A percentile compares a stretch with the other conserved stretches of the same genome.
Evolutionary conservation across 1,139 yeast species (phyloP).

Genomic region (Saccharomyces hybrid): DNA sequence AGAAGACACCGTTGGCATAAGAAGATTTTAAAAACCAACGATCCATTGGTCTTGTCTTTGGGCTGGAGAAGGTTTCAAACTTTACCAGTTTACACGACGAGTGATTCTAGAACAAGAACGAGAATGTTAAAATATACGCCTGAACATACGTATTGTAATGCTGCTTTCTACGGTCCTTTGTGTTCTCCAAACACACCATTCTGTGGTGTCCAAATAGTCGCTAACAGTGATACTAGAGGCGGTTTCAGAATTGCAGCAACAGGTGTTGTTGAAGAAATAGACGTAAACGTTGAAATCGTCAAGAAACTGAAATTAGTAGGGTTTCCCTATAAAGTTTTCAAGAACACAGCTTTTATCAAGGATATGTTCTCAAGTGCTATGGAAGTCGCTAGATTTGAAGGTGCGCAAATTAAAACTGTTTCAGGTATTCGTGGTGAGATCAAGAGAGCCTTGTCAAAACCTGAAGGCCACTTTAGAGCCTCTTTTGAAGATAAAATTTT

Average conservation of each 20-base stretch:
- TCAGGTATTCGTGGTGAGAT: conserved; percentile 97
- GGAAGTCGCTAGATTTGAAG: conserved; percentile 97
- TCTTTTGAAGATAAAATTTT: conserved; percentile 92
- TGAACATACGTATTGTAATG: conserved; percentile 94
- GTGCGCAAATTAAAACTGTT: conserved; percentile 92
- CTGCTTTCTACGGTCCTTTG: conserved; percentile 92
- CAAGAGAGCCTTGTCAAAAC: conserved; percentile 85
- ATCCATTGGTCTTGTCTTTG: conserved; percentile 83
- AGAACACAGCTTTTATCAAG: conserved; percentile 92
- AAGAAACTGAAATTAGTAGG: conserved; percentile 94
- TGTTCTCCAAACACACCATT: conserved; percentile 97
- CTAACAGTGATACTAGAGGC: conserved; percentile 75
- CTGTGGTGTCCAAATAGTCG: conserved; percentile 88
- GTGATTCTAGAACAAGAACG: conserved; percentile 94
- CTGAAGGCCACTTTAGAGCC: conserved; percentile 98
- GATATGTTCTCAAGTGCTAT: conserved; percentile 90
- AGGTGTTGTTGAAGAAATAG: conserved; percentile 90
- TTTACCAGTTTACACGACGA: conserved; percentile 87
- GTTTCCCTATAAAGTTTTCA: conserved; percentile 84
- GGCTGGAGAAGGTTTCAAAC: conserved; percentile 99
- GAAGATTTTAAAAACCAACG: conserved; percentile 88
- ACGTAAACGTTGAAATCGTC: conserved; percentile 81
- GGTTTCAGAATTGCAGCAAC: conserved; percentile 96
- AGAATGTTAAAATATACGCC: conserved; percentile 98
- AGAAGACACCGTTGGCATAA: conserved; percentile 99